Conservation (phyloP, 306 rosid species). For the Lathyrus aphaca region DNA sequence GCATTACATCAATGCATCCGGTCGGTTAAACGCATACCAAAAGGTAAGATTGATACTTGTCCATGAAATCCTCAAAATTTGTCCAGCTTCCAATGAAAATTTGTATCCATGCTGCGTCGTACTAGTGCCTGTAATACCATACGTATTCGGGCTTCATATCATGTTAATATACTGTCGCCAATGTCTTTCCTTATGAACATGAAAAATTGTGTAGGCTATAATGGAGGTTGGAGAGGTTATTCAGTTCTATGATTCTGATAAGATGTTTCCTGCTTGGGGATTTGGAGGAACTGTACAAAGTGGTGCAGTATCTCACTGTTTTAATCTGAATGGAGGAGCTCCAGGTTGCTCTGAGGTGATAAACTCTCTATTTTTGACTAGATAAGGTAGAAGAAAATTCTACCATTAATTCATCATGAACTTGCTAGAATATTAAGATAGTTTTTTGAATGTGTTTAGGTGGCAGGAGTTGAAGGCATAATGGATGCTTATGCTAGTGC, state of each 20-base stretch:
- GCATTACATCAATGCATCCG: conserved; percentile 65
- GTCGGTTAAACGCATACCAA: conserved; percentile 77
- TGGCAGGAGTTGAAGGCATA: conserved; percentile 83
- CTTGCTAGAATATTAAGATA: neutral
- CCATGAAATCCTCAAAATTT: neutral
- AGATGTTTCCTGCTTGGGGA: conserved; percentile 89
- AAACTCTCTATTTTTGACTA: conserved; percentile 2
- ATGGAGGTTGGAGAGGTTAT: conserved; percentile 84
- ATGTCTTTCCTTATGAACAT: conserved; percentile 24
- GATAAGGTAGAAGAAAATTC: neutral
- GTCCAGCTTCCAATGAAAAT: too few relatives aligned
- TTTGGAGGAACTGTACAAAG: conserved; percentile 67
- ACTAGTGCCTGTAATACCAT: neutral
- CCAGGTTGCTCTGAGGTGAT: conserved; percentile 60
- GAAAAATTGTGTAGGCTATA: conserved; percentile 61
- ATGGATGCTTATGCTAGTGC: conserved; percentile 74
- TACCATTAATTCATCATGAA: neutral
- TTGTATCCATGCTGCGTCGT: neutral
- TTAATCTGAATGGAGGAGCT: conserved; percentile 64
- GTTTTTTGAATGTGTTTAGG: conserved; percentile 47
- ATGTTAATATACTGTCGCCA: neutral
- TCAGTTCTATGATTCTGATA: conserved; percentile 80
- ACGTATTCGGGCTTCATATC: neutral
- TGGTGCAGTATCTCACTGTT: conserved; percentile 70
- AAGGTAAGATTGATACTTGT: conserved; percentile 48